Conservation (phyloP, 345 rosid species). For the Geranium brycei region DNA sequence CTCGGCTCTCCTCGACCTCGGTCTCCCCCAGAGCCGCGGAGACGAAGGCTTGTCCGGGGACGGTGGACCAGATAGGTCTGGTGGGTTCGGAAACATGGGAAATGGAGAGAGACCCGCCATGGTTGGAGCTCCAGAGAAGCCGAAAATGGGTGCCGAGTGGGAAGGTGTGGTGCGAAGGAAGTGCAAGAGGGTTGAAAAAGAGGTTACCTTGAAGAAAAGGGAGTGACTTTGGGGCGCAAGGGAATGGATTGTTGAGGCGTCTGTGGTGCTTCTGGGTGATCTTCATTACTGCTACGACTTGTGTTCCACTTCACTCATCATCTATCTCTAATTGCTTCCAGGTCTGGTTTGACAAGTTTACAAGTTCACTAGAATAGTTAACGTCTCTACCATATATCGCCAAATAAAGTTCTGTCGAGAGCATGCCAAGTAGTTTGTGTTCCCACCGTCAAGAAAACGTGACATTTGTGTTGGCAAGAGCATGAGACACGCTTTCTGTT, state of each 20-base stretch:
- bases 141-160: conserved; percentile 38
- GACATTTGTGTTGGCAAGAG: too few relatives aligned
- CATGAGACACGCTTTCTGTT: too few relatives aligned
- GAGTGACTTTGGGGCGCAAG: conserved; percentile 31
- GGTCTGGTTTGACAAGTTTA: too few relatives aligned
- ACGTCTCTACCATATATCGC: too few relatives aligned
- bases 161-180: conserved; percentile 21
- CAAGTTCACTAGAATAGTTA: too few relatives aligned
- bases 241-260: conserved; percentile 56
- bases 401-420: too few relatives aligned
- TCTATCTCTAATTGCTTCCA: too few relatives aligned
- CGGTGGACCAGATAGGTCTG: conserved; percentile 40
- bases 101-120: conserved; percentile 40
- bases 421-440: too few relatives aligned
- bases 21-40: conserved; percentile 50
- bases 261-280: conserved; percentile 46
- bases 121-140: conserved; percentile 35
- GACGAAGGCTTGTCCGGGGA: conserved; percentile 46
- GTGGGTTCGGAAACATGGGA: conserved; percentile 32
- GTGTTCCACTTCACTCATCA: too few relatives aligned
- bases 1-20: conserved; percentile 61
- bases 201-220: conserved; percentile 41
- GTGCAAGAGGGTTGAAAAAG: conserved; percentile 13
- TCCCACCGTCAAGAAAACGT: too few relatives aligned
- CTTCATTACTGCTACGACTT: conserved; percentile 21